Percentiles rank a stretch among this genome's conserved stretches.
These are phyloP conservation scores for Astrothelium subdiscretum DNA, from an alignment of 495 filamentous ascomycete genomes.

Conservation along the genomic window DNA sequence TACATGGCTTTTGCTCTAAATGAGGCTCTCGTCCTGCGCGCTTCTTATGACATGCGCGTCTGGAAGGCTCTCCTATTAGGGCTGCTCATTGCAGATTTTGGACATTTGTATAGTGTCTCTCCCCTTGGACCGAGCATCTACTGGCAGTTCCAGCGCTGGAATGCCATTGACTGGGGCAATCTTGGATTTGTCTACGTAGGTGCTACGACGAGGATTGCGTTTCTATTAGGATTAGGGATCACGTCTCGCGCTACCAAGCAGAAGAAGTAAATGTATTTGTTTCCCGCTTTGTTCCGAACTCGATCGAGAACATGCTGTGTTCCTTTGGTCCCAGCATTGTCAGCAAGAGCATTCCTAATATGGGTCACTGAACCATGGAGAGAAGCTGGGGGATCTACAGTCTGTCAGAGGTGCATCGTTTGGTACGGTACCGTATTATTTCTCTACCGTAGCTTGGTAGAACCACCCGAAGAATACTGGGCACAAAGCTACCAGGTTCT, in stretches of 20 bases:
- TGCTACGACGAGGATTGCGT: conserved; percentile 11
- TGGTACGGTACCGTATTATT: too few species aligned
- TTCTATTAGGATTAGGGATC: conserved; percentile 13
- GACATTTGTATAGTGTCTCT: conserved; percentile 50
- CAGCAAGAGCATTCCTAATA: background rate
- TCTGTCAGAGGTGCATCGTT: background rate
- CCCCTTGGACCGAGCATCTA: conserved; percentile 41
- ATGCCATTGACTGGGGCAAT: conserved; percentile 47
- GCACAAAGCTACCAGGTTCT: background rate
- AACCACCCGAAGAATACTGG: background rate
- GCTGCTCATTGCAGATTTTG: conserved; percentile 54
- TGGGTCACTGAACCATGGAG: background rate
- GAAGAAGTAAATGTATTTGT: background rate
- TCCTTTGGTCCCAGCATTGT: background rate
- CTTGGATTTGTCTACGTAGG: conserved; percentile 21
- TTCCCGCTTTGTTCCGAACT: background rate
- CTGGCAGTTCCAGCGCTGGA: conserved; percentile 47
- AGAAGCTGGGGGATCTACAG: background rate
- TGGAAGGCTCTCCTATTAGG: conserved; percentile 52
- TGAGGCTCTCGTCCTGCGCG: conserved; percentile 55
- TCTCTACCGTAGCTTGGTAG: background rate
- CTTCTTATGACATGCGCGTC: conserved; percentile 47
- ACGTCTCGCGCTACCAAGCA: background rate
- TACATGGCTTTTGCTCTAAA: conserved; percentile 58
- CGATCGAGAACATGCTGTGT: background rate